Evolutionary conservation across 306 rosid species (phyloP).

Genomic region (Vigna radiata): DNA sequence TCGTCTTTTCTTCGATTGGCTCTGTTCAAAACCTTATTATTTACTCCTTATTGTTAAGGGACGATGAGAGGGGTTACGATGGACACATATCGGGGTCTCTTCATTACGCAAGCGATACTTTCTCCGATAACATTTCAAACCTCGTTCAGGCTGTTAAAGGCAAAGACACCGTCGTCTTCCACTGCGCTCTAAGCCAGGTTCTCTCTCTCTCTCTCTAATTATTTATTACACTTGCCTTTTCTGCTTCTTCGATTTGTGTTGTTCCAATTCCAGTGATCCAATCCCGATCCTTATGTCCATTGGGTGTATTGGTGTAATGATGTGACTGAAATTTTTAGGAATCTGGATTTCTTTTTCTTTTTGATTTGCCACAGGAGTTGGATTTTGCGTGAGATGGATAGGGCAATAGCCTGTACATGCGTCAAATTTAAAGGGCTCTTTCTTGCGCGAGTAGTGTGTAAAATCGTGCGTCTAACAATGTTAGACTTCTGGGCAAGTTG

Average conservation of each 20-base stretch:
- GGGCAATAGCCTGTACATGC: too few species aligned
- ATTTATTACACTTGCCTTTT: neutral
- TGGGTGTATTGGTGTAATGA: too few species aligned
- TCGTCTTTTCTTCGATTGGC: neutral
- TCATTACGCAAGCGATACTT: conserved; percentile 70
- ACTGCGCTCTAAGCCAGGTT: conserved; percentile 89
- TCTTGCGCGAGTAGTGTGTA: neutral
- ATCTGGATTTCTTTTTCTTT: too few species aligned
- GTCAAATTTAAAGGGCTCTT: neutral
- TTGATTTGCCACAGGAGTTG: neutral
- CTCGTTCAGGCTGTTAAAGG: conserved; percentile 70
- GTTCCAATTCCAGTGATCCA: neutral
- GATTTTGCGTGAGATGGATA: too few species aligned
- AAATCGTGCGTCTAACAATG: neutral
- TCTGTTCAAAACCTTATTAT: neutral
- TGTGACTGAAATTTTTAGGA: too few species aligned
- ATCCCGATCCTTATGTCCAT: neutral
- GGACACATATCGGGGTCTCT: conserved; percentile 83
- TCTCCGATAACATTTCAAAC: conserved; percentile 64
- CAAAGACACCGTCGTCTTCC: conserved; percentile 88
- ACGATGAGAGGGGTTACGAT: conserved; percentile 75
- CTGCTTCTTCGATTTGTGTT: too few species aligned
- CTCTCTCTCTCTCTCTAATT: neutral
- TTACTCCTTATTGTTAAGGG: conserved; percentile 42
- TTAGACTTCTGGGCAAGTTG: neutral